Conservation (phyloP, 805 yeast genomes). For the Wickerhamiella sergipiensis region DNA sequence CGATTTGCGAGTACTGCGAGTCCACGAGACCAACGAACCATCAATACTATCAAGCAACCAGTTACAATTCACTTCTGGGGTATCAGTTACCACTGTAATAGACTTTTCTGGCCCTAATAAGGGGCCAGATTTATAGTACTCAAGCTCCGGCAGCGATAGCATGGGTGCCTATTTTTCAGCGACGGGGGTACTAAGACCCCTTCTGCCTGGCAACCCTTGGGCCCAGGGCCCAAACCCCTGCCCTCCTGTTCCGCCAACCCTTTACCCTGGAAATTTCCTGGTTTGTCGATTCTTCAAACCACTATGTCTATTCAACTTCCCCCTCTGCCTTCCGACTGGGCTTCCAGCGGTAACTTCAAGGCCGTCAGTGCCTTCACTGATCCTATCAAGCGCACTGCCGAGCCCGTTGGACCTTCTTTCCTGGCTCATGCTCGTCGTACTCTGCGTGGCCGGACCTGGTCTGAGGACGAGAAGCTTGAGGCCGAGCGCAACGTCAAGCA, state of each 20-base stretch:
- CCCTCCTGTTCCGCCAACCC: neutral
- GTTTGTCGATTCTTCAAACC: neutral
- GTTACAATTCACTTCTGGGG: constrained; percentile 19
- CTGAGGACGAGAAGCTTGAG: constrained; percentile 88
- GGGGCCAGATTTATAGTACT: neutral
- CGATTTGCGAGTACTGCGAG: neutral
- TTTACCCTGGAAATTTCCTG: neutral
- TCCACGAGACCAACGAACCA: neutral
- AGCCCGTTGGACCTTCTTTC: constrained; percentile 94
- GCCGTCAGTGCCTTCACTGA: constrained; percentile 19
- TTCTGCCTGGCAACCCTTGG: no score
- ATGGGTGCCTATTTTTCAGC: neutral
- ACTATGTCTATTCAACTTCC: constrained; percentile 7
- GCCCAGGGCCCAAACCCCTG: no score
- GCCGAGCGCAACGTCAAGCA: constrained; percentile 73
- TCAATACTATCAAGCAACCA: constrained; percentile 11
- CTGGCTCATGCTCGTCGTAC: constrained; percentile 94
- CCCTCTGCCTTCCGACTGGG: constrained; percentile 18
- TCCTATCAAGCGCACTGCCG: constrained; percentile 48
- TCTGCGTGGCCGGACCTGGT: constrained; percentile 95
- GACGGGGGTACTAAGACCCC: no score
- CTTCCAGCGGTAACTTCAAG: constrained; percentile 18
- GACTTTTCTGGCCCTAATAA: constrained; percentile 6
- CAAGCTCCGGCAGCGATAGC: neutral
- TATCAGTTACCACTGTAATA: constrained; percentile 16